Evolutionary conservation across 202 grass and related monocot genomes (phyloP).

Genomic region (Setaria viridis): DNA sequence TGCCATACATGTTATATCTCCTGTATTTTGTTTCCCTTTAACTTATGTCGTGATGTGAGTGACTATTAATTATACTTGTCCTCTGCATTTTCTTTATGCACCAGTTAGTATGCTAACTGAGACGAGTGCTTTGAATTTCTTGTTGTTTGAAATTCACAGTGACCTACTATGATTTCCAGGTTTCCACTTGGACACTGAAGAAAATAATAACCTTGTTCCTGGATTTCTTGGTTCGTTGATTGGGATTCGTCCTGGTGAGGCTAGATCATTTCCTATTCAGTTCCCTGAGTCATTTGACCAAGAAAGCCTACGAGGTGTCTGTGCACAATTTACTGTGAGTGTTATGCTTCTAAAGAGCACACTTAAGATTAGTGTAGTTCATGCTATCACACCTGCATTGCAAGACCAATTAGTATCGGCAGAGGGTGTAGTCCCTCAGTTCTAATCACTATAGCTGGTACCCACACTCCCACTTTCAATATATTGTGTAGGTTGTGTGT

Average conservation of each 20-base stretch:
- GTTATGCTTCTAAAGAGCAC: constrained; percentile 37
- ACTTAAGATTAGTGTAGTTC: not conserved
- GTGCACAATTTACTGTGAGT: constrained; percentile 93
- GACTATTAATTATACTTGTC: not conserved
- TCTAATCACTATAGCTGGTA: not conserved
- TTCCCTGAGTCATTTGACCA: constrained; percentile 93
- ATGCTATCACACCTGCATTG: constrained; percentile 12
- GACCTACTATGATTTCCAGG: constrained; percentile 54
- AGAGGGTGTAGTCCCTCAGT: not conserved
- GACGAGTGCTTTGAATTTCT: not conserved
- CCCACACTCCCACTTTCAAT: constrained; percentile 43
- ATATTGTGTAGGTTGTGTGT: constrained; percentile 80
- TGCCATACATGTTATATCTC: not conserved
- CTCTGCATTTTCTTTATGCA: constrained; percentile 10
- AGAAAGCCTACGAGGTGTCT: constrained; percentile 75
- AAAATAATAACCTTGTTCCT: constrained; percentile 76
- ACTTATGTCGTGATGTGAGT: not conserved
- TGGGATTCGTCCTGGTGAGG: constrained; percentile 86
- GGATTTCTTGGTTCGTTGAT: constrained; percentile 92
- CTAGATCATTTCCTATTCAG: constrained; percentile 87
- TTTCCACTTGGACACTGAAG: constrained; percentile 96
- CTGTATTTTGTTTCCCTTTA: constrained; percentile 31
- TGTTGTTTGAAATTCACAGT: constrained; percentile 19
- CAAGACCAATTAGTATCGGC: not conserved
- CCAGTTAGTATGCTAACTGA: constrained; percentile 15